Evolutionary conservation across 768 basidiomycete genomes (phyloP), one percentile per base, ranked within the genome.

Genomic region (Punctularia strigosozonata): DNA sequence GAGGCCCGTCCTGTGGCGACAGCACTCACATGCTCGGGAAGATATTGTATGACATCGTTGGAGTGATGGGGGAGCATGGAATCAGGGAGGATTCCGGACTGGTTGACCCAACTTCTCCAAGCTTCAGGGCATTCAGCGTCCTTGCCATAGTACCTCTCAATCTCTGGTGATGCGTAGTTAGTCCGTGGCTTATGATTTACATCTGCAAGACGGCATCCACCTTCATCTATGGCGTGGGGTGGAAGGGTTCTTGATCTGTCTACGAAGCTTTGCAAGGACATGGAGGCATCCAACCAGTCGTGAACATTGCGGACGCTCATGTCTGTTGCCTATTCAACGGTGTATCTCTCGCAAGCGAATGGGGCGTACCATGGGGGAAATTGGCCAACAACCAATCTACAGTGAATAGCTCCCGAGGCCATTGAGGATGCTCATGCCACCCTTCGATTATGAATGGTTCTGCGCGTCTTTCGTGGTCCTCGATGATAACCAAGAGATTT

Each of bases 131-230:
- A 88, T 8, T 69, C 63, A 1, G 70, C 68, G 49, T 90, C 87
- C 50, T 89, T 89, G 17, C 81, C 84, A 48, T 90, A 89, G 6
- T 77, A 61, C 21, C 81, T 63, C 49, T 75, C 70, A 7, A 52
- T 48, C 46, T 81, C 80, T 83, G 46, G 13, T 17, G 31, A 40
- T 19, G 23, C 35, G n/a, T 10, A 6, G 22, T 4, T 8, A 6
- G 18, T 6, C 25, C n/a, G 17, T 14, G 15, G 19, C 19, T 39
- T n/a, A n/a, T n/a, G n/a, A n/a, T n/a, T n/a, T n/a, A n/a, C n/a
- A n/a, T n/a, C n/a, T n/a, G n/a, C n/a, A n/a, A n/a, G n/a, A n/a
- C n/a, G n/a, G n/a, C n/a, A n/a, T n/a, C n/a, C n/a, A 54, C 50
- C 47, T 35, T 44, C 42, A 3, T 41, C 19, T 3, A 14, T n/a